A percentile compares a stretch with the other conserved stretches of the same genome.
phyloP scores from a whole-genome alignment of 768 basidiomycete species.

The Boletellus sp. region DNA sequence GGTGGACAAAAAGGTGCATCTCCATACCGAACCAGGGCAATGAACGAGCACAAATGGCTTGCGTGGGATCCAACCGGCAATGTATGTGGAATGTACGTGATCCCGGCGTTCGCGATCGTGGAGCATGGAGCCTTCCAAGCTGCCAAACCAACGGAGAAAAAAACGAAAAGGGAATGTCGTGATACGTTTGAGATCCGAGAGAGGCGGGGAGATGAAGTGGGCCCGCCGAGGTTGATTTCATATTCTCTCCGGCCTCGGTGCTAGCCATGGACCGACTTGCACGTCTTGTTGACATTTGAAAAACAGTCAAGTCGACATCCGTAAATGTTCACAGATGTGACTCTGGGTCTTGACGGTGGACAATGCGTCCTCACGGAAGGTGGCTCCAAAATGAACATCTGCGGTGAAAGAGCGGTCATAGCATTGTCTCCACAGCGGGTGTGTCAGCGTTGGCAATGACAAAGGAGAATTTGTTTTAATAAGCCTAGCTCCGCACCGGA shows the following conservation, averaged over 20 bases:
- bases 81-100: background rate
- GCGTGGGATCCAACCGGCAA: background rate
- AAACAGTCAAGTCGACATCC: background rate
- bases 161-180: background rate
- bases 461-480: background rate
- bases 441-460: background rate
- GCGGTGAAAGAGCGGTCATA: background rate
- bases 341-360: background rate
- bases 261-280: background rate
- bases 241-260: background rate
- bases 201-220: too few species aligned
- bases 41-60: background rate
- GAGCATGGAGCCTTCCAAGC: background rate
- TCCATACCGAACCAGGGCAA: background rate
- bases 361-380: background rate
- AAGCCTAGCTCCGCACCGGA: too few species aligned
- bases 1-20: background rate
- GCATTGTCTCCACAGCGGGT: too few species aligned
- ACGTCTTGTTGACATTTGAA: background rate
- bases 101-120: background rate
- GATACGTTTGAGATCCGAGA: conserved; percentile 1
- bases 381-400: background rate
- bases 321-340: background rate
- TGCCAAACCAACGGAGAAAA: too few species aligned
- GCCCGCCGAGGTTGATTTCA: background rate